Evolutionary conservation across 495 filamentous ascomycete genomes (phyloP), one percentile per base, ranked within the genome.

Genomic region (Hypoxylon intermedium): DNA sequence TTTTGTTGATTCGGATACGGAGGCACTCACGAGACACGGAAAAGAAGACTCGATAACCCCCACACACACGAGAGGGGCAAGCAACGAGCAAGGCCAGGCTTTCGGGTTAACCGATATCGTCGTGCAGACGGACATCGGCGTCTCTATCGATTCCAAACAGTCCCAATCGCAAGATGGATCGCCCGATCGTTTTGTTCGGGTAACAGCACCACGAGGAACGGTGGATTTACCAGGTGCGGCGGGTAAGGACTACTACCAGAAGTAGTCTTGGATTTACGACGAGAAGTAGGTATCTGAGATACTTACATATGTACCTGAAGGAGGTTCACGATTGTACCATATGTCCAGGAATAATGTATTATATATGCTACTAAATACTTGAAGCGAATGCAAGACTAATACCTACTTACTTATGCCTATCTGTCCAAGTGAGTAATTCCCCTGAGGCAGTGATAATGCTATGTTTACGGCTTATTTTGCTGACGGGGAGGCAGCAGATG

Each of bases 71-170:
- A 38, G 42, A 42, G 57, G 43, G 15, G n/a, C 9, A 13, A 53
- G 33, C 16, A 47, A 37, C 5, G 45, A 44, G 12, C 54, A 28
- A 33, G 58, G 59, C 9, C 58, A 53, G 21, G 49, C 54, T 20
- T 23, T 59, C 4, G 48, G 48, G 9, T 50, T 47, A 4, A 42
- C 50, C 11, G 67, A 69, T 5, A 69, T 69, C 41, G 47, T 69
- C 20, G 67, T 69, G 18, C 53, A 63, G 42, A 69, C 55, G 46
- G 67, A 66, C 45, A 57, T 69, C 21, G 41, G 60, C 6, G 48
- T 69, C 30, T 66, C 63, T 13, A 60, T 69, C 24, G 53, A 70
- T 23, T 11, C 44, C 13, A 59, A 67, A n/a, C 52, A 65, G 28
- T 42, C 53, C 30, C 48, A 50, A n/a, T 21, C 50, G 28, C 12